A percentile compares a stretch with the other conserved stretches of the same genome.
Evolutionary conservation across 129 eudicot species (phyloP).

Genomic region (Oenanthe sinensis): DNA sequence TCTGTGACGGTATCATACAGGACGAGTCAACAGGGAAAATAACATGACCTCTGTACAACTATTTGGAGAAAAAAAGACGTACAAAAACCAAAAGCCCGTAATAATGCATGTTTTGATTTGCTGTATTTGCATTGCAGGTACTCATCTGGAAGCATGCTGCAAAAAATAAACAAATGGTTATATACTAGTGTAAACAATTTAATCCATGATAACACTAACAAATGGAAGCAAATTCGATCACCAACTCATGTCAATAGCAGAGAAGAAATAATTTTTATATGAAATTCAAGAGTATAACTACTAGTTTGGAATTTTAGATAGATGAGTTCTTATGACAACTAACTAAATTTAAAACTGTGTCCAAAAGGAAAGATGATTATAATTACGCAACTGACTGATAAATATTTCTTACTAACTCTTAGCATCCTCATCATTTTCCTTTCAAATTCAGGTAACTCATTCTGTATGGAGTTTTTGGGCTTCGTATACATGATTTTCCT

Average conservation of each 20-base stretch:
- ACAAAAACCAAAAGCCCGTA: slow-evolving; percentile 78
- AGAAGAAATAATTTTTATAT: neutral
- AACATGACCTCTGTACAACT: neutral
- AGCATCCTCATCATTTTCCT: too few species aligned
- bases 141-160: slow-evolving; percentile 80
- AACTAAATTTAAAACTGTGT: neutral
- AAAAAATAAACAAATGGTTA: slow-evolving; percentile 20
- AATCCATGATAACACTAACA: neutral
- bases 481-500: too few species aligned
- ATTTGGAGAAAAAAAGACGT: slow-evolving; percentile 28
- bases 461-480: too few species aligned
- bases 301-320: too few species aligned
- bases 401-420: too few species aligned
- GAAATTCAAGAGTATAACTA: neutral
- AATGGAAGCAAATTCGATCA: neutral
- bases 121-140: slow-evolving; percentile 59
- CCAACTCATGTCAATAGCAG: neutral
- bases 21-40: neutral
- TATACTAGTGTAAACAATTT: neutral
- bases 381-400: too few species aligned
- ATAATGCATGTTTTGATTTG: slow-evolving; percentile 65
- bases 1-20: neutral
- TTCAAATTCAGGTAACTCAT: too few species aligned
- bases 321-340: neutral
- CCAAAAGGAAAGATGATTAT: too few species aligned